Conservation (phyloP, 106 monocot genomes). For the Dendrobium nobile region DNA sequence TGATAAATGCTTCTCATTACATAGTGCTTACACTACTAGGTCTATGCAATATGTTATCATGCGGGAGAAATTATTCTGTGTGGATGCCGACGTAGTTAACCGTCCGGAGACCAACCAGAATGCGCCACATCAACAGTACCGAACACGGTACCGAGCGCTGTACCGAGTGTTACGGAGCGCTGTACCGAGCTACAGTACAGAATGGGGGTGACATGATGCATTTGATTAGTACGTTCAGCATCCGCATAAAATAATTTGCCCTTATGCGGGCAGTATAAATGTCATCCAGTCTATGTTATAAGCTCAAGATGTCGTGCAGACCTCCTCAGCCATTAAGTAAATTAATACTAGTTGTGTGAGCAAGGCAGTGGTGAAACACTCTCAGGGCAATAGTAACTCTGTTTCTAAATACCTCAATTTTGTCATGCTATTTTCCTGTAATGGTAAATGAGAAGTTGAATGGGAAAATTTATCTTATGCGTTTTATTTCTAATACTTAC, state of each 20-base stretch:
- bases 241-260: no score
- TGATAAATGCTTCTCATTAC: not conserved
- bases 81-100: no score
- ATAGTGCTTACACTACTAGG: not conserved
- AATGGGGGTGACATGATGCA: no score
- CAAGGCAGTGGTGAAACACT: not conserved
- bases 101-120: no score
- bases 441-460: not conserved
- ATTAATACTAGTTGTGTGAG: not conserved
- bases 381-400: not conserved
- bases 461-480: not conserved
- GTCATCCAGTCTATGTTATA: not conserved
- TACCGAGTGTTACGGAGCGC: no score
- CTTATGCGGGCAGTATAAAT: not conserved
- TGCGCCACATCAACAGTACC: no score
- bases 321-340: not conserved
- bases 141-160: no score
- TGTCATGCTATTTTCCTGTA: not conserved
- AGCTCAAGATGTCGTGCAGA: not conserved
- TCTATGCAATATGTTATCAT: not conserved
- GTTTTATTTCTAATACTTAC: conserved; percentile 1
- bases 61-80: not conserved
- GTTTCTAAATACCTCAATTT: not conserved
- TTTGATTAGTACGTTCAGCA: no score
- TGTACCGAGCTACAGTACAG: no score